phyloP scores from a whole-genome alignment of 1,284 basidiomycete genomes.

The Phaffia rhodozyma region DNA sequence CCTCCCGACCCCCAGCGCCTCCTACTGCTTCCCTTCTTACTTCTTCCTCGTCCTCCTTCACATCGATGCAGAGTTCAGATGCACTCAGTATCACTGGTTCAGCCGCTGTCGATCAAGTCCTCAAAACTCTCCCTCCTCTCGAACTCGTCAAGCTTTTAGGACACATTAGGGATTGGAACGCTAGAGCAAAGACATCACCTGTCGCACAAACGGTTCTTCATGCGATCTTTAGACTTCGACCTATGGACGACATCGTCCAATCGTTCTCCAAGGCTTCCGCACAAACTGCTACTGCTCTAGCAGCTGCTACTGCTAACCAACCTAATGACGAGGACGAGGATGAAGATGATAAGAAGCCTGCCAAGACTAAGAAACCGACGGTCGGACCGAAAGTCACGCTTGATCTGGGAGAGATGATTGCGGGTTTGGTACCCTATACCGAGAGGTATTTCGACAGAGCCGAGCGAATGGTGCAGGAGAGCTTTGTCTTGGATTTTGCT shows the following conservation, averaged over 20 bases:
- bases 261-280: slow-evolving; percentile 44
- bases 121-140: slow-evolving; percentile 53
- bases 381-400: slow-evolving; percentile 25
- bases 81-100: slow-evolving; percentile 49
- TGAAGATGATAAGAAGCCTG: slow-evolving; percentile 24
- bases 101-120: slow-evolving; percentile 62
- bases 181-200: slow-evolving; percentile 68
- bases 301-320: slow-evolving; percentile 23
- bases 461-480: slow-evolving; percentile 80
- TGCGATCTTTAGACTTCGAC: slow-evolving; percentile 62
- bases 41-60: not conserved
- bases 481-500: slow-evolving; percentile 84
- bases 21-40: slow-evolving; percentile 2
- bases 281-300: slow-evolving; percentile 20
- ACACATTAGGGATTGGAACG: slow-evolving; percentile 88
- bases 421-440: slow-evolving; percentile 82
- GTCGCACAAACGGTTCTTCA: slow-evolving; percentile 79
- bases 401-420: slow-evolving; percentile 60
- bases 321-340: slow-evolving; percentile 33
- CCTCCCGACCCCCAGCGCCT: slow-evolving; percentile 12
- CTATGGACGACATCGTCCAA: slow-evolving; percentile 57
- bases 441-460: slow-evolving; percentile 78
- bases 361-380: slow-evolving; percentile 22
- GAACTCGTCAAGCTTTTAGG: slow-evolving; percentile 71
- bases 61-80: slow-evolving; percentile 5